Base-by-base conservation (phyloP, 352 stramenopile genomes). In the Pythium vanterpoolii region DNA sequence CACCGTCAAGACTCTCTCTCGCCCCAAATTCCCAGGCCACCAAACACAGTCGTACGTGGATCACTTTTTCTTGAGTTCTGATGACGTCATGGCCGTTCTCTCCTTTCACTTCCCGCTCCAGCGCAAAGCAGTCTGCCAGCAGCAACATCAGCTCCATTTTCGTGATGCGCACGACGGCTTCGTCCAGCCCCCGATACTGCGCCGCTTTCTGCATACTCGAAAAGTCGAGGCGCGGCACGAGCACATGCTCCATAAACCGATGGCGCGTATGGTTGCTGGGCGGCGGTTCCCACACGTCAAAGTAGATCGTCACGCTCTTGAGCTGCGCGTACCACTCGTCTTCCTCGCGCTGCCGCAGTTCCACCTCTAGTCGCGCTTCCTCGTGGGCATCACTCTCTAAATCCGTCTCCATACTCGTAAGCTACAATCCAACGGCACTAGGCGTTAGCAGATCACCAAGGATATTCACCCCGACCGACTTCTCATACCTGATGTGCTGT, bases 141-240 rank as follows among this genome's bases (percentile, higher is more conserved):
- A 83, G 49, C 5, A 90, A 60, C 1, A 95, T 72, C 56, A 98
- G 72, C 47, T 97, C 75, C 62, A 91, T 80, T 69, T 96, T 97
- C 16, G 84, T 97, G 24, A 88, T 80, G 2, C 84, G 71, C 7
- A 86, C 79, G n/a, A 89, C 60, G 30, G 11, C 40, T 5, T 59
- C 57, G 6, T 78, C 54, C 14, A 97, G 75, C 3, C 92, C 90
- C 21, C 94, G 84, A 21, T 83, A 72, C 40, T 78, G 58, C 4
- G 56, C 64, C 5, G 90, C 93, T 24, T 72, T 47, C 13, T 90
- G 63, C 31, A 98, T 76, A 9, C 71, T 57, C 19, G 95, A 79
- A 60, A 86, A 93, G 19, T 79, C 64, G 34, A 97, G 50, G 28
- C 80, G 75, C 1, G 90, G 76, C 28, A 97, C 23, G 8, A 97